These are phyloP conservation scores for Carnegiea gigantea DNA, from an alignment of 179 eudicot genomes.

Conservation along the genomic window DNA sequence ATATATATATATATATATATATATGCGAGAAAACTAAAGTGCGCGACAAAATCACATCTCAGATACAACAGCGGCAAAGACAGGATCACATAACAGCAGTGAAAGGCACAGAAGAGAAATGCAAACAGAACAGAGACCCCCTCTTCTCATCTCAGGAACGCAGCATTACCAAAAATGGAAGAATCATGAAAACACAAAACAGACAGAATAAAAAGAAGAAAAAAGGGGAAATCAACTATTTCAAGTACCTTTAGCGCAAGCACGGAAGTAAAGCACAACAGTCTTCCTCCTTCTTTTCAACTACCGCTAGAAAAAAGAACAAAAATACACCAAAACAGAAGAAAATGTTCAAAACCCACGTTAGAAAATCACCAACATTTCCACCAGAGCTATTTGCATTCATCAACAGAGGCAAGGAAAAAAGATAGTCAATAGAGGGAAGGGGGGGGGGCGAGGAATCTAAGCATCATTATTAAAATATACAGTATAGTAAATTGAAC, in stretches of 20 bases:
- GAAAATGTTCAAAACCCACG: conserved; percentile 24
- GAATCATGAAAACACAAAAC: conserved; percentile 17
- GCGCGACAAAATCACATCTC: not conserved
- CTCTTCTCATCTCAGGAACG: conserved; percentile 24
- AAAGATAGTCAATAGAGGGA: conserved; percentile 19
- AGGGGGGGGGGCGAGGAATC: conserved; percentile 25
- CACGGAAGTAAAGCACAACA: not conserved
- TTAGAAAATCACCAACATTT: conserved; percentile 10
- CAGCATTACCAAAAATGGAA: conserved; percentile 34
- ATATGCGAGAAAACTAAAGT: not conserved
- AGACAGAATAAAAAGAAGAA: conserved; percentile 11
- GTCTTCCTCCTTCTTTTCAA: conserved; percentile 7
- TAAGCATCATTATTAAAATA: conserved; percentile 4
- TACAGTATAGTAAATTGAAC: conserved; percentile 30
- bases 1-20: too few species aligned
- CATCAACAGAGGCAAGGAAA: conserved; percentile 29
- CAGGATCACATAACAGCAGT: conserved; percentile 8
- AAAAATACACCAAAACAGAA: not conserved
- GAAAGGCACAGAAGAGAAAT: conserved; percentile 15
- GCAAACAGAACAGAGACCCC: not conserved
- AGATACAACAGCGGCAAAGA: conserved; percentile 3
- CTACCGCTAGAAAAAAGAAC: not conserved
- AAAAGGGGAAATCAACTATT: conserved; percentile 10
- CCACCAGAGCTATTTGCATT: conserved; percentile 3
- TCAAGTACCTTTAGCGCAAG: conserved; percentile 24